Evolutionary conservation across 2,329 filamentous ascomycete genomes (phyloP).

Genomic region (Alternaria solani): DNA sequence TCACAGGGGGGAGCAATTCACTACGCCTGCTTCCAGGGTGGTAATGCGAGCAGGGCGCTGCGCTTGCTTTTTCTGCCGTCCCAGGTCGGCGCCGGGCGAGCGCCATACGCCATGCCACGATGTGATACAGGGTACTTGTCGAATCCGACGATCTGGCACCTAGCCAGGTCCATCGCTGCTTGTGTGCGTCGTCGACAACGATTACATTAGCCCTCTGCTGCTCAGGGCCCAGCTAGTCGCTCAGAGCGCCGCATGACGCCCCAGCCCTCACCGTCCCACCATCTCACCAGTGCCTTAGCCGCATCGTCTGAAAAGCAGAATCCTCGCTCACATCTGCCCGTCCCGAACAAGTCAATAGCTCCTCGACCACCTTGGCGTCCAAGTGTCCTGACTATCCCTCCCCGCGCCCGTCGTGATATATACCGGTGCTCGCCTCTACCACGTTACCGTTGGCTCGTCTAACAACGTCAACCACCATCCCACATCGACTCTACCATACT

Average conservation of each 20-base stretch:
- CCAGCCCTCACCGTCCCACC: conserved; percentile 41
- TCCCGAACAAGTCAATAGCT: conserved; percentile 47
- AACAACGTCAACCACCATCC: conserved; percentile 26
- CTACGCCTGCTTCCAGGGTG: conserved; percentile 31
- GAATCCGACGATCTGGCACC: conserved; percentile 53
- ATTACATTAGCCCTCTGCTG: conserved; percentile 48
- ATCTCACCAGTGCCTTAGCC: conserved; percentile 48
- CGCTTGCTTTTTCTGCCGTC: conserved; percentile 41
- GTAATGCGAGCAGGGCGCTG: conserved; percentile 34
- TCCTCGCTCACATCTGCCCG: conserved; percentile 43
- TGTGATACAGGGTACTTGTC: conserved; percentile 51
- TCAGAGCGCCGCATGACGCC: conserved; percentile 47
- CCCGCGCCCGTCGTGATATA: conserved; percentile 45
- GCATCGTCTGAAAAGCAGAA: conserved; percentile 48
- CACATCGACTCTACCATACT: conserved; percentile 17
- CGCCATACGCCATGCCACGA: conserved; percentile 49
- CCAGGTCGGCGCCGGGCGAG: conserved; percentile 35
- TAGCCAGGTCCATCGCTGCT: conserved; percentile 41
- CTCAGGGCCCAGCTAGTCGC: conserved; percentile 43
- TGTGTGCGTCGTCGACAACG: conserved; percentile 35
- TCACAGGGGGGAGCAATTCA: conserved; percentile 32
- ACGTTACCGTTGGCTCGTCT: conserved; percentile 38
- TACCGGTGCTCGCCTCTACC: conserved; percentile 42
- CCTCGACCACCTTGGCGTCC: conserved; percentile 44
- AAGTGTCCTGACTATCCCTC: conserved; percentile 33